These are phyloP conservation scores for Ogataea chonburiensis DNA, from an alignment of 805 yeast genomes.

Conservation along the genomic window DNA sequence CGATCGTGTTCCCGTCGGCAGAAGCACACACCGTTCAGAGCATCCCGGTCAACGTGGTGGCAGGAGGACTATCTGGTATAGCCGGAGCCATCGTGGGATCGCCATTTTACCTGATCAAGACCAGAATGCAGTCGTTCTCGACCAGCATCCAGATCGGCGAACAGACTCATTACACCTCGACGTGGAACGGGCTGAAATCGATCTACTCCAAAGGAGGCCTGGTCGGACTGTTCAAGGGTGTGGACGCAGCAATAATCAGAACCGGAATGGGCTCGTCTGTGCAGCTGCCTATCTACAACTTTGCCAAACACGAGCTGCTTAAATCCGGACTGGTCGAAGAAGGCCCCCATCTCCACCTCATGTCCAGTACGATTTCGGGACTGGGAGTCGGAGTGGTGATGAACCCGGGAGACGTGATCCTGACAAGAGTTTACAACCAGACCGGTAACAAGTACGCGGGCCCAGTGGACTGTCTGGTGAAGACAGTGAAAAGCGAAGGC, in stretches of 20 bases:
- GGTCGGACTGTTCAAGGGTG: slow-evolving; percentile 81
- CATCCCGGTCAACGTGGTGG: slow-evolving; percentile 60
- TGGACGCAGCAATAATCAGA: slow-evolving; percentile 90
- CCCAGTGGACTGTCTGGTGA: slow-evolving; percentile 83
- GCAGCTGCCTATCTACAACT: slow-evolving; percentile 87
- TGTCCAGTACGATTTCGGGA: slow-evolving; percentile 78
- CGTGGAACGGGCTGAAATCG: slow-evolving; percentile 63
- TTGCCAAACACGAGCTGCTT: slow-evolving; percentile 63
- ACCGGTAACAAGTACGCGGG: slow-evolving; percentile 83
- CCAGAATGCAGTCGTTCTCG: slow-evolving; percentile 94
- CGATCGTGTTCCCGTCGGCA: slow-evolving; percentile 47
- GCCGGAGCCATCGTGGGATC: slow-evolving; percentile 89
- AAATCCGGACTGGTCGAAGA: slow-evolving; percentile 52
- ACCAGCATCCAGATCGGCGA: slow-evolving; percentile 69
- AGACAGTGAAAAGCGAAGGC: slow-evolving; percentile 86
- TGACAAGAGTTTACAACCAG: slow-evolving; percentile 94
- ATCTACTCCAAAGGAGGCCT: slow-evolving; percentile 70
- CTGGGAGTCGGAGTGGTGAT: slow-evolving; percentile 90
- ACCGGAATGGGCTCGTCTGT: slow-evolving; percentile 96
- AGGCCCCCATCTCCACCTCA: slow-evolving; percentile 69
- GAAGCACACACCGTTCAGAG: slow-evolving; percentile 51
- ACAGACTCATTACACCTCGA: slow-evolving; percentile 80
- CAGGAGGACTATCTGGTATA: slow-evolving; percentile 84
- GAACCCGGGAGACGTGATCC: slow-evolving; percentile 97
- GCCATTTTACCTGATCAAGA: slow-evolving; percentile 88